Base-by-base conservation (phyloP, 2,329 filamentous ascomycete species). In the Paraconiothyrium brasiliense region DNA sequence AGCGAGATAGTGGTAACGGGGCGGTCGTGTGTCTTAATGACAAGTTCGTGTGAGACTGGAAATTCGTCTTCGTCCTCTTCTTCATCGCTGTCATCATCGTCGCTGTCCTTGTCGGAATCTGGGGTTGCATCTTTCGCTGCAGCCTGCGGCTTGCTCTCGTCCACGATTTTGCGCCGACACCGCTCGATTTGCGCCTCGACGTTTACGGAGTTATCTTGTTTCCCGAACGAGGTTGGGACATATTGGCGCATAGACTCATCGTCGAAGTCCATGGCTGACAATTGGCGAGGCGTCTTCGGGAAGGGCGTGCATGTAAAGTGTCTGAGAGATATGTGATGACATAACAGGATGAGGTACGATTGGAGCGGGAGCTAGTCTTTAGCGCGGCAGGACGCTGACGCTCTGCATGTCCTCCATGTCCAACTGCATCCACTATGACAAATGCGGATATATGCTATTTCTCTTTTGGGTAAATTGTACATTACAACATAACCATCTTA, bases 11-110 rank as follows among this genome's bases (percentile, higher is more conserved):
- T 90, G 7, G 94, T 97, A 46, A 98, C 88, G 6, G 94, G 89
- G 63, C 92, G 90, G 39, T 95, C 92, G 77, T 99, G 95, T 14
- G 94, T 97, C 80, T 96, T 97, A 75, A 98, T 84, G 32, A 97
- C 83, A 77, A 99, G 86, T 80, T 97, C 94, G 76, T 99, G 95
- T 6, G 95, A 96, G 13, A 96, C 89, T 1, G 95, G 95, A 67
- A 90, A 97, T 70, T 97, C 92, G 71, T 97, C 93, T 51, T 92
- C 92, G 34, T 94, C 88, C 1, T 84, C 83, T 50, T 86, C 84
- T 54, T 87, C 86, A 30, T 87, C 83, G 24, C 85, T 84, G 59
- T 85, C 83, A 20, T 81, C 75, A 46, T 81, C 78, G n/a, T 79
- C 71, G 58, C 72, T 65, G 41, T 76, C 68, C 62, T 68, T 68